Base-by-base conservation (phyloP, 2,329 filamentous ascomycete species). In the Sporothrix curviconia region DNA sequence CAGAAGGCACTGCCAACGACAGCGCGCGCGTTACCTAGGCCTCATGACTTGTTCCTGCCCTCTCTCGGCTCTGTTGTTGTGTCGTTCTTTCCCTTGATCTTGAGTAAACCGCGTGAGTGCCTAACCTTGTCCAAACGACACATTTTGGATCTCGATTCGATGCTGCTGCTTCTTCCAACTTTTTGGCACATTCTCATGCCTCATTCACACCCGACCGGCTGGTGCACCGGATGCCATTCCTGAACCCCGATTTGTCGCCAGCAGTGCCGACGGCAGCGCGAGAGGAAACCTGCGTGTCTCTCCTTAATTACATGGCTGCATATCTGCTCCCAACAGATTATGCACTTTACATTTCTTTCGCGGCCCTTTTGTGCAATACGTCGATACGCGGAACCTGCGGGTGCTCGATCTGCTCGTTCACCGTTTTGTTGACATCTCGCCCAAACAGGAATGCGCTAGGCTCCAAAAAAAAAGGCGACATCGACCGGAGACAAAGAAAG, bases 341-440 rank as follows among this genome's bases (percentile, higher is more conserved):
- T n/a, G n/a, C n/a, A n/a, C n/a, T n/a, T n/a, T n/a, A n/a, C n/a
- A n/a, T n/a, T n/a, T n/a, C n/a, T n/a, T n/a, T n/a, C n/a, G n/a
- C n/a, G 15, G 43, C 25, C 17, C 25, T 32, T n/a, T 30, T 11
- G 15, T 17, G 37, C 4, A 14, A 17, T 19, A 19, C 22, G 30
- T 24, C 24, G 30, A 22, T 49, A n/a, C n/a, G n/a, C n/a, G n/a
- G n/a, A n/a, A n/a, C n/a, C n/a, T n/a, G n/a, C n/a, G n/a, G n/a
- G n/a, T n/a, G n/a, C n/a, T n/a, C n/a, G n/a, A n/a, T n/a, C n/a
- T n/a, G n/a, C n/a, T n/a, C n/a, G n/a, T n/a, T n/a, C n/a, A n/a
- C 17, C 1, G 30, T 36, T 32, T 49, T 55, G 52, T 55, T 55
- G 52, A 55, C 52, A 46, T 55, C 37, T 47, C 39, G 32, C 40